Evolutionary conservation across 2,329 filamentous ascomycete genomes (phyloP).

Genomic region (Cercospora zeina): DNA sequence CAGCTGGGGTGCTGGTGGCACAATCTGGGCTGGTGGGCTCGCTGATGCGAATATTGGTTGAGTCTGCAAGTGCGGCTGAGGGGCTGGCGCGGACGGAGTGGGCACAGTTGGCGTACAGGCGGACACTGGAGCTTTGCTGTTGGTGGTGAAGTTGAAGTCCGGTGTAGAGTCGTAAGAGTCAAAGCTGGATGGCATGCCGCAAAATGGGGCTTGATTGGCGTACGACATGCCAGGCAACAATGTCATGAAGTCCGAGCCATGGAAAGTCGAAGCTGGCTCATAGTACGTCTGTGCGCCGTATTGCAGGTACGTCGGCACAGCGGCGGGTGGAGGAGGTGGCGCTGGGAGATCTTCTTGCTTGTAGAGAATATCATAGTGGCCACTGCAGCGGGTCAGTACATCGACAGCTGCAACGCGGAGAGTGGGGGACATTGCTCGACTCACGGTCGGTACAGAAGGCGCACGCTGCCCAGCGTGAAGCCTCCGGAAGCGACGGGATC

Average conservation of each 20-base stretch:
- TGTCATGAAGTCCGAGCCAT: slow-evolving; percentile 45
- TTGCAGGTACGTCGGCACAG: slow-evolving; percentile 41
- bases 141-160: slow-evolving; percentile 35
- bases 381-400: slow-evolving; percentile 50
- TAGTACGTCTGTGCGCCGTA: slow-evolving; percentile 34
- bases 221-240: slow-evolving; percentile 52
- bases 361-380: slow-evolving; percentile 95
- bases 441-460: slow-evolving; percentile 67
- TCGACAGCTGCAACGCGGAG: background rate
- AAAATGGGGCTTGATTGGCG: slow-evolving; percentile 23
- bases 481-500: slow-evolving; percentile 47
- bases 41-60: slow-evolving; percentile 34
- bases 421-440: slow-evolving; percentile 33
- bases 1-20: slow-evolving; percentile 36
- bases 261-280: slow-evolving; percentile 35
- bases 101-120: slow-evolving; percentile 33
- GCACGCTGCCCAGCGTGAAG: slow-evolving; percentile 61
- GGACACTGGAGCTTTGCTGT: slow-evolving; percentile 30
- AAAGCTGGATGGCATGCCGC: slow-evolving; percentile 29
- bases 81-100: slow-evolving; percentile 31
- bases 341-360: slow-evolving; percentile 56
- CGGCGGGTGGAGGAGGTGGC: slow-evolving; percentile 34
- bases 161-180: slow-evolving; percentile 28
- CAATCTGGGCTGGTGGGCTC: slow-evolving; percentile 33
- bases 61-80: slow-evolving; percentile 36